Base-by-base conservation (phyloP, 2,329 filamentous ascomycete genomes). In the Cryphonectria parasitica region DNA sequence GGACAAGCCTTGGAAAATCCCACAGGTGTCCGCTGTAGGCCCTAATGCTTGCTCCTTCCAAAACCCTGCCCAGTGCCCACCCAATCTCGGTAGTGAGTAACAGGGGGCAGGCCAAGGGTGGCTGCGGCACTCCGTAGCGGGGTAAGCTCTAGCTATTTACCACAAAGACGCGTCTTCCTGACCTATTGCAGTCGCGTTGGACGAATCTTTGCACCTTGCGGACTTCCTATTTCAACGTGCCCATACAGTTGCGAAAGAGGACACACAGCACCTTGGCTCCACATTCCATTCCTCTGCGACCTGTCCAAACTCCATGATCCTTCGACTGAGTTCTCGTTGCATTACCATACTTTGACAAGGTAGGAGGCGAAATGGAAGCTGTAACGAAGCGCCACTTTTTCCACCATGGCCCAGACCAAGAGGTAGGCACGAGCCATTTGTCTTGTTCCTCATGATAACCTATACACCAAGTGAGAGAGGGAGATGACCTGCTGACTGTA, bases 321-420 rank as follows among this genome's bases (percentile, higher is more conserved):
- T 31, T 56, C 13, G 11, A 31, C 25, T 6, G n/a, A 3, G 10
- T 17, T 28, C n/a, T 25, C 25, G 25, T 25, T 25, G n/a, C 25
- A 15, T 25, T 31, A 31, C 6, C 25, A 58, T 19, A 10, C 4
- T 15, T 17, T 31, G 28, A 19, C 13, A 7, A 19, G 25, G 7
- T 34, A 8, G 39, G 17, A 11, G 36, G 7, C 56, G 56, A 60
- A 31, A 87, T 87, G 85, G 84, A 87, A 71, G 75, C 76, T 15
- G 81, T 81, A 13, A 84, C 81, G 36, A 79, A 79, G 66, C 78
- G 77, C 10, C 86, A 88, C 74, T 88, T 88, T 73, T 87, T 84
- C 74, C 72, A 81, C 31, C 86, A 88, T 65, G 83, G 82, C 39
- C 77, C 81, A 62, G 54, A 63, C 39, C 67, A 67, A 28, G 73